These are phyloP conservation scores for Dendrocalamus sinicus DNA, from an alignment of 176 grass and related monocot genomes.

Conservation along the genomic window DNA sequence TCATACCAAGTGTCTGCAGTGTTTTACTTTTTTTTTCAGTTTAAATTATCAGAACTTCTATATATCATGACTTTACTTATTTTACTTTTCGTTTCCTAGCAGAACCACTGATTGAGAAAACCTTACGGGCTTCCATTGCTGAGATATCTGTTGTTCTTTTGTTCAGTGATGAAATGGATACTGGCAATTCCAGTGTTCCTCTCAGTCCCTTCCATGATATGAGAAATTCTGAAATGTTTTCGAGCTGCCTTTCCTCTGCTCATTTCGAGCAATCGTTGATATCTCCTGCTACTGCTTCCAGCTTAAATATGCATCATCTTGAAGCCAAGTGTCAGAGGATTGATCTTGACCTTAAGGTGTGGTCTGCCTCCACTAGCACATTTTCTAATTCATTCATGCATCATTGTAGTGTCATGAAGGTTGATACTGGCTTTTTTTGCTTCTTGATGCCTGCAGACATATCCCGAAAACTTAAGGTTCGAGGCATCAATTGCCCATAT, in stretches of 20 bases:
- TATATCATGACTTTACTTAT: constrained; percentile 33
- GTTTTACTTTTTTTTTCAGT: background rate
- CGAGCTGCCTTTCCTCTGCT: constrained; percentile 68
- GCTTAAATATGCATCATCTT: constrained; percentile 77
- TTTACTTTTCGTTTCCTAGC: constrained; percentile 54
- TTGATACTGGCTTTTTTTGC: constrained; percentile 43
- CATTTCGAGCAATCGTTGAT: constrained; percentile 62
- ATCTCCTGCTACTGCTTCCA: constrained; percentile 50
- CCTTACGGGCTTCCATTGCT: constrained; percentile 59
- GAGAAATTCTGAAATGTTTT: constrained; percentile 65
- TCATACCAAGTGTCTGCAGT: background rate
- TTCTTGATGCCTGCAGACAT: constrained; percentile 73
- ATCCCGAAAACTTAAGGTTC: constrained; percentile 72
- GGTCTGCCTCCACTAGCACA: constrained; percentile 23
- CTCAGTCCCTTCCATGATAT: constrained; percentile 40
- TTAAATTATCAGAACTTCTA: constrained; percentile 33
- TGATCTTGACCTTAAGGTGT: constrained; percentile 80
- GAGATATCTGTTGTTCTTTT: constrained; percentile 84
- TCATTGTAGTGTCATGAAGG: constrained; percentile 30
- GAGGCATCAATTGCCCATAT: constrained; percentile 64
- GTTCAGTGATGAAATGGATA: constrained; percentile 55
- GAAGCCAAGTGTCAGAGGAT: constrained; percentile 76
- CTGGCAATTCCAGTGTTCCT: constrained; percentile 34
- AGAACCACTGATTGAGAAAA: constrained; percentile 83
- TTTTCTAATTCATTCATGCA: constrained; percentile 17